phyloP scores from a whole-genome alignment of 2,329 filamentous ascomycete species.

The Fusarium caatingaense region DNA sequence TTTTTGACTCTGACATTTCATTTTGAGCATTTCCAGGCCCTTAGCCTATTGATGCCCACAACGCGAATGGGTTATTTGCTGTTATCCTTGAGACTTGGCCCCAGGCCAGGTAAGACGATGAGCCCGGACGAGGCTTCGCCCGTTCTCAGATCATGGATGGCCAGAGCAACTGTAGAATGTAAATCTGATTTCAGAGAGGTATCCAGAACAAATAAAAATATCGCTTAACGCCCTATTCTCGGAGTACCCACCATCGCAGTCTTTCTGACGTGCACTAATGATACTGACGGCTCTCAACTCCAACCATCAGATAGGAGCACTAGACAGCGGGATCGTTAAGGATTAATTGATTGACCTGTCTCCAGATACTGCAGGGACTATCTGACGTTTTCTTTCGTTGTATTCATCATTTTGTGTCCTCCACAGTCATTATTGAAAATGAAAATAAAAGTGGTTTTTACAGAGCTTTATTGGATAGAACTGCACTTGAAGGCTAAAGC shows the following conservation, averaged over 20 bases:
- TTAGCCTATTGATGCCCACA: not conserved
- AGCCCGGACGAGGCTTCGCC: not conserved
- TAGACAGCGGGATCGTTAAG: not conserved
- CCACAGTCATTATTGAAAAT: too few relatives aligned
- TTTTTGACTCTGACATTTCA: not conserved
- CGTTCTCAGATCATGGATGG: not conserved
- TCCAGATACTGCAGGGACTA: too few relatives aligned
- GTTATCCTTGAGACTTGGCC: too few relatives aligned
- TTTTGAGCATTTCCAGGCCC: not conserved
- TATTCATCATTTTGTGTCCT: too few relatives aligned
- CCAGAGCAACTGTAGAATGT: not conserved
- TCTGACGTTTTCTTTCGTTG: too few relatives aligned
- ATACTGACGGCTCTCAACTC: not conserved
- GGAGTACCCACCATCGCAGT: rapidly evolving
- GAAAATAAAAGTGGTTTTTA: too few relatives aligned
- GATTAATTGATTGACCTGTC: too few relatives aligned
- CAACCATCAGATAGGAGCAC: not conserved
- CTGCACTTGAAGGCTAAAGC: too few relatives aligned
- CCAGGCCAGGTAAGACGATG: not conserved
- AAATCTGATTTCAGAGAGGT: not conserved
- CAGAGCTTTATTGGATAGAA: too few relatives aligned
- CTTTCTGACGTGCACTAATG: not conserved
- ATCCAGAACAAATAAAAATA: not conserved
- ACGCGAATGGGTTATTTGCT: not conserved
- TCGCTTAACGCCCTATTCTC: not conserved